A percentile compares a stretch with the other conserved stretches of the same genome.
Evolutionary conservation across 306 rosid species (phyloP).

Genomic region (Trichosanthes truncata): DNA sequence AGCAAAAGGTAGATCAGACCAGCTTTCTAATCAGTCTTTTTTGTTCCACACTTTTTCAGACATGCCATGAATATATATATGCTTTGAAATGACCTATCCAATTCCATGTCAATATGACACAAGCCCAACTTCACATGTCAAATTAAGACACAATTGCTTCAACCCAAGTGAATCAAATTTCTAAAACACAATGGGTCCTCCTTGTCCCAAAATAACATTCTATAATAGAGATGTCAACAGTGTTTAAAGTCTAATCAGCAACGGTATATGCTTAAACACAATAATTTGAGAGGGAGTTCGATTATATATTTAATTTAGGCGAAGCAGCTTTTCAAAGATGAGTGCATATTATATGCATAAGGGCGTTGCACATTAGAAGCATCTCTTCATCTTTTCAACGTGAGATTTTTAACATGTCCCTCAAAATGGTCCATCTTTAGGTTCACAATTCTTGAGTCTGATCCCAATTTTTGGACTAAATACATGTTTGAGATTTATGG

Average conservation of each 20-base stretch:
- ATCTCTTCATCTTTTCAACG: too few species aligned
- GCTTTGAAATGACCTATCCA: not conserved
- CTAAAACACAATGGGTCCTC: not conserved
- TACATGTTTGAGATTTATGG: too few species aligned
- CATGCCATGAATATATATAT: not conserved
- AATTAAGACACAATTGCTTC: not conserved
- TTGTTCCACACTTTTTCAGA: not conserved
- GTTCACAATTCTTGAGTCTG: too few species aligned
- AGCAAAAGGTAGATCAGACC: not conserved
- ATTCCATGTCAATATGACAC: not conserved
- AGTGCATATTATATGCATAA: too few species aligned
- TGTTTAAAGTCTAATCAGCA: not conserved
- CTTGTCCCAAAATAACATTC: not conserved
- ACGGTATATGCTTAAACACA: not conserved
- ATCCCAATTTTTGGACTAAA: too few species aligned
- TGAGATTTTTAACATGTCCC: too few species aligned
- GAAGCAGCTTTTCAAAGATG: too few species aligned
- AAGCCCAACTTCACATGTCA: not conserved
- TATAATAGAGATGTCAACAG: not conserved
- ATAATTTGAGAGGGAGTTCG: not conserved
- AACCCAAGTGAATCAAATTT: not conserved
- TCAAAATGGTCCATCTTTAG: too few species aligned
- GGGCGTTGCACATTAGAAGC: too few species aligned
- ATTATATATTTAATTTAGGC: not conserved
- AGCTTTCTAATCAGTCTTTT: not conserved